Percentiles rank a stretch among this genome's conserved stretches.
Evolutionary conservation across 805 yeast species (phyloP).

Genomic region (Cephaloascus albidus): DNA sequence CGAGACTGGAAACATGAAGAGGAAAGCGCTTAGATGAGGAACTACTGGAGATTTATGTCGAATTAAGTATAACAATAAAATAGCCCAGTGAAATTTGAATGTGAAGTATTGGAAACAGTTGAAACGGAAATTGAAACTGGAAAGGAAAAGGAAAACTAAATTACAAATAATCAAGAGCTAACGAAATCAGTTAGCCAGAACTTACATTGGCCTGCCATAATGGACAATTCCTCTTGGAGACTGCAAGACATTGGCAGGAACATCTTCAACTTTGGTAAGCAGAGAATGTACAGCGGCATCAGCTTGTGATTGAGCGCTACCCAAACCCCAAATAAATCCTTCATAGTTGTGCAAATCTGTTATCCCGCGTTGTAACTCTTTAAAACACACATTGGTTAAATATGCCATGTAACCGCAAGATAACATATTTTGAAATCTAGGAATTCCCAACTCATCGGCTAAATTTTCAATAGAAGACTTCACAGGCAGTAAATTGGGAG

Average conservation of each 20-base stretch:
- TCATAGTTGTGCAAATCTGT: conserved; percentile 28
- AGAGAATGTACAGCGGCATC: conserved; percentile 4
- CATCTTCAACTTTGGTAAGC: conserved; percentile 5
- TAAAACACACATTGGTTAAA: conserved; percentile 55
- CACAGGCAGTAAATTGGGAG: conserved; percentile 5
- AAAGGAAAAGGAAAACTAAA: too few relatives aligned
- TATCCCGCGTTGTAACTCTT: conserved; percentile 36
- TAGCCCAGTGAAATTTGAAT: too few relatives aligned
- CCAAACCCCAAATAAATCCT: conserved; percentile 47
- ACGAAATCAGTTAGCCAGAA: too few relatives aligned
- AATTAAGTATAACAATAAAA: too few relatives aligned
- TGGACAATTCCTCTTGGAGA: not conserved
- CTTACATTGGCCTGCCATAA: not conserved
- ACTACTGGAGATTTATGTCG: too few relatives aligned
- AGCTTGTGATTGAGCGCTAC: conserved; percentile 3
- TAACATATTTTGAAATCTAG: conserved; percentile 44
- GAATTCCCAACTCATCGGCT: conserved; percentile 64
- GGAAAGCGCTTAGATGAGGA: too few relatives aligned
- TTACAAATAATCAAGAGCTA: too few relatives aligned
- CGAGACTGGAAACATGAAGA: too few relatives aligned
- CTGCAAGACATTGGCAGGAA: not conserved
- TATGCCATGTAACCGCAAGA: conserved; percentile 52
- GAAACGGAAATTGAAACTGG: too few relatives aligned
- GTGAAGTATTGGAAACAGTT: too few relatives aligned
- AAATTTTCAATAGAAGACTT: conserved; percentile 49